phyloP scores from a whole-genome alignment of 306 rosid genomes.

The Ochetophila trinervis region DNA sequence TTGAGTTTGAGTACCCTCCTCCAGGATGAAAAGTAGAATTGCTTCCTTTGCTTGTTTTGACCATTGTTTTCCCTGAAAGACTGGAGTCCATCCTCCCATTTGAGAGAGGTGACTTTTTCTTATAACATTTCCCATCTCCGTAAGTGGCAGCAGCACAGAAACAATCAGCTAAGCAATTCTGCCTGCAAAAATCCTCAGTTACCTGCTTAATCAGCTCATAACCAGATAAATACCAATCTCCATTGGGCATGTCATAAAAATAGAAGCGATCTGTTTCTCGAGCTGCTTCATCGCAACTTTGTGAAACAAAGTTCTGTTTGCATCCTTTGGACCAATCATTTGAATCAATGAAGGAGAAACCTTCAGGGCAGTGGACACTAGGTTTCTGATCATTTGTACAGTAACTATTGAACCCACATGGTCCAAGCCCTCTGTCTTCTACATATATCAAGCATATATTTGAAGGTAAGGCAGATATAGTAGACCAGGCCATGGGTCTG shows the following conservation, averaged over 20 bases:
- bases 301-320: slow-evolving; percentile 31
- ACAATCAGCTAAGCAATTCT: slow-evolving; percentile 43
- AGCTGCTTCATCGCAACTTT: slow-evolving; percentile 27
- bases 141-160: slow-evolving; percentile 39
- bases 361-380: slow-evolving; percentile 28
- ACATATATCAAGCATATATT: slow-evolving; percentile 10
- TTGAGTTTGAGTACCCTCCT: neutral
- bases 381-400: slow-evolving; percentile 10
- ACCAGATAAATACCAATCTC: slow-evolving; percentile 6
- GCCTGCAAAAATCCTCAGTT: slow-evolving; percentile 32
- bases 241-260: neutral
- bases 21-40: slow-evolving; percentile 14
- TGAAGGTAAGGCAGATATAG: neutral
- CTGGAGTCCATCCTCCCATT: slow-evolving; percentile 34
- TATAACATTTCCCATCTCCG: slow-evolving; percentile 36
- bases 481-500: too few species aligned
- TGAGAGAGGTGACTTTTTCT: slow-evolving; percentile 46
- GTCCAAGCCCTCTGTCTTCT: slow-evolving; percentile 1
- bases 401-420: slow-evolving; percentile 40
- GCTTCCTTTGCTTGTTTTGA: slow-evolving; percentile 38
- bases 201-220: neutral
- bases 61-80: slow-evolving; percentile 2
- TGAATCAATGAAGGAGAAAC: slow-evolving; percentile 34
- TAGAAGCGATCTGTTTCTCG: slow-evolving; percentile 19
- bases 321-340: slow-evolving; percentile 38